These are phyloP conservation scores for Neonectria hederae DNA, from an alignment of 2,329 filamentous ascomycete genomes.

Conservation along the genomic window DNA sequence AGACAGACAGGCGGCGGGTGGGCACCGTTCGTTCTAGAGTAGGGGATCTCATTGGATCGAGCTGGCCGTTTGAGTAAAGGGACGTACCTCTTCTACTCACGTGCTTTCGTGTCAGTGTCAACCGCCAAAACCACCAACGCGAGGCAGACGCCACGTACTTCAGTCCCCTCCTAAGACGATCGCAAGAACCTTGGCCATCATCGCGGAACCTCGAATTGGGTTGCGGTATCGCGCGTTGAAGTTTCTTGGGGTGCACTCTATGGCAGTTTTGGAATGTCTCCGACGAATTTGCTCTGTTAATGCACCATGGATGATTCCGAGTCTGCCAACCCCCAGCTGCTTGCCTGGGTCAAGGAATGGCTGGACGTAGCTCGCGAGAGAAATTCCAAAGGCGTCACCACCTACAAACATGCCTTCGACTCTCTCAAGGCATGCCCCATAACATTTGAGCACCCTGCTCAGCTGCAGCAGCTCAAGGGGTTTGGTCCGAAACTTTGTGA, in stretches of 20 bases:
- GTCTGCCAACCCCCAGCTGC: constrained; percentile 75
- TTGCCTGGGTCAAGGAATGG: constrained; percentile 82
- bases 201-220: neutral
- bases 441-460: constrained; percentile 74
- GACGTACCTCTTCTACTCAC: constrained; percentile 22
- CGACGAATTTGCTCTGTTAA: neutral
- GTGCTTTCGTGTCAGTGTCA: constrained; percentile 41
- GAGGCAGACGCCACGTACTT: constrained; percentile 4
- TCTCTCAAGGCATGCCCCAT: constrained; percentile 80
- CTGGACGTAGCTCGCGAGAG: constrained; percentile 73
- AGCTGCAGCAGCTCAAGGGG: constrained; percentile 77
- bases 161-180: neutral
- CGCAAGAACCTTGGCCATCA: neutral
- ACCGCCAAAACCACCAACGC: neutral
- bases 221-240: neutral
- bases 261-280: neutral
- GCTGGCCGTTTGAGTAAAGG: neutral
- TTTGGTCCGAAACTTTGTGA: constrained; percentile 78
- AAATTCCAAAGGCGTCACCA: constrained; percentile 75
- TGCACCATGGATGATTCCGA: constrained; percentile 49
- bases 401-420: constrained; percentile 79
- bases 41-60: neutral
- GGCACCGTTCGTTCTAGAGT: neutral
- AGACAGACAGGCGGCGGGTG: neutral
- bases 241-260: constrained; percentile 3